phyloP scores from a whole-genome alignment of 1,284 basidiomycete species.

The Cryptococcus hybrid region DNA sequence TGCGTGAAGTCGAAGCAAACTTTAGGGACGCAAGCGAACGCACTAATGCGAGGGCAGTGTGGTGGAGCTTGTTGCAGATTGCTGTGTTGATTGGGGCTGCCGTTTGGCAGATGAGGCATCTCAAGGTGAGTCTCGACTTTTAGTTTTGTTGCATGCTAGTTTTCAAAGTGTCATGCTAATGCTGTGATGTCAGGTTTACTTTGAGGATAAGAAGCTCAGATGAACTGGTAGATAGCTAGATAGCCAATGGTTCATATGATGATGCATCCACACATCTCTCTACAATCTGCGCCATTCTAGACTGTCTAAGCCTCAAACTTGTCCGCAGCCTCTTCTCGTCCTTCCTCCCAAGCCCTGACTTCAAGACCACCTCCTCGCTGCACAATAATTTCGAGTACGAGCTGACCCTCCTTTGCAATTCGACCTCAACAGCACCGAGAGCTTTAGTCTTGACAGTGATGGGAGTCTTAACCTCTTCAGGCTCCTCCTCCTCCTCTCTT shows the following conservation, averaged over 20 bases:
- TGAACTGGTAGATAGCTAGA: conserved; percentile 42
- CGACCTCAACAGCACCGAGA: conserved; percentile 54
- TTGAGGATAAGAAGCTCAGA: conserved; percentile 82
- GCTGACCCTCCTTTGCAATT: conserved; percentile 56
- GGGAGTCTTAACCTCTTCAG: conserved; percentile 65
- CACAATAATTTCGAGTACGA: conserved; percentile 66
- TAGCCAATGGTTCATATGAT: neutral
- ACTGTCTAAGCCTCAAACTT: conserved; percentile 24
- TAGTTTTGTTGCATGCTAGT: neutral
- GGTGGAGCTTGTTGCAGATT: conserved; percentile 89
- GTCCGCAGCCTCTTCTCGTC: conserved; percentile 30
- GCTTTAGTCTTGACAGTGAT: conserved; percentile 63
- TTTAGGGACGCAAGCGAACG: conserved; percentile 85
- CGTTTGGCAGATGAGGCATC: conserved; percentile 87
- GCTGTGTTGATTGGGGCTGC: conserved; percentile 79
- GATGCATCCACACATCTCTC: neutral
- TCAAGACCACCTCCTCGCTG: conserved; percentile 48
- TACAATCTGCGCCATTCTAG: neutral
- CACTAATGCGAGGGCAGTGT: conserved; percentile 86
- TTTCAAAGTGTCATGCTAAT: neutral
- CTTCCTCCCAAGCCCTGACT: conserved; percentile 53
- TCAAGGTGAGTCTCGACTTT: conserved; percentile 62
- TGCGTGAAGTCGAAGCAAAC: conserved; percentile 90
- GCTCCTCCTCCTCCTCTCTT: conserved; percentile 67
- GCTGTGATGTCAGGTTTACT: conserved; percentile 62